These are phyloP conservation scores for Fusarium torreyae DNA, from an alignment of 2,329 filamentous ascomycete species.

Conservation along the genomic window DNA sequence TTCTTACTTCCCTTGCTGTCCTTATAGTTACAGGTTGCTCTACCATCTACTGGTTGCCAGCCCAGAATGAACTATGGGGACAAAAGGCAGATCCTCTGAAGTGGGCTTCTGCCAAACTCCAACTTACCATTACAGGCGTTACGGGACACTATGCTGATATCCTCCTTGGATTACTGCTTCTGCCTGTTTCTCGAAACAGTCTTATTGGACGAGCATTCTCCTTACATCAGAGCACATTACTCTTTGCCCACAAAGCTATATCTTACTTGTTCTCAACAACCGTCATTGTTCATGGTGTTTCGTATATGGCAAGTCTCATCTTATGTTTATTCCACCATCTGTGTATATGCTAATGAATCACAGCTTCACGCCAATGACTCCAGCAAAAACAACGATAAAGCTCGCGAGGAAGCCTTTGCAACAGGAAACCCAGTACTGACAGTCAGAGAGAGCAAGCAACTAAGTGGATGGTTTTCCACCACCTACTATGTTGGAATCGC, in stretches of 20 bases:
- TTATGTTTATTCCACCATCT: no score
- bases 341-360: neutral
- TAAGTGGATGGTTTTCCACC: neutral
- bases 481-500: conserved; percentile 2
- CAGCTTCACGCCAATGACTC: neutral
- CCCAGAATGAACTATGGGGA: neutral
- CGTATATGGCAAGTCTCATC: neutral
- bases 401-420: neutral
- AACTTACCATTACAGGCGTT: neutral
- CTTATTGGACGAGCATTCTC: conserved; percentile 1
- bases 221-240: neutral
- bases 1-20: neutral
- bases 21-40: neutral
- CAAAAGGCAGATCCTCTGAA: neutral
- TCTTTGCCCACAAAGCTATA: neutral
- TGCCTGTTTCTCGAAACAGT: neutral
- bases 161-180: neutral
- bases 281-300: neutral
- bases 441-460: neutral
- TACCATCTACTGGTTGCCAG: neutral
- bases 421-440: neutral
- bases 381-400: neutral
- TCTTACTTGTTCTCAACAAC: neutral
- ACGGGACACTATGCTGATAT: neutral
- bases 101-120: neutral